These are phyloP conservation scores for Mesembryanthemum crystallinum DNA, from an alignment of 148 eudicot genomes.

Conservation along the genomic window DNA sequence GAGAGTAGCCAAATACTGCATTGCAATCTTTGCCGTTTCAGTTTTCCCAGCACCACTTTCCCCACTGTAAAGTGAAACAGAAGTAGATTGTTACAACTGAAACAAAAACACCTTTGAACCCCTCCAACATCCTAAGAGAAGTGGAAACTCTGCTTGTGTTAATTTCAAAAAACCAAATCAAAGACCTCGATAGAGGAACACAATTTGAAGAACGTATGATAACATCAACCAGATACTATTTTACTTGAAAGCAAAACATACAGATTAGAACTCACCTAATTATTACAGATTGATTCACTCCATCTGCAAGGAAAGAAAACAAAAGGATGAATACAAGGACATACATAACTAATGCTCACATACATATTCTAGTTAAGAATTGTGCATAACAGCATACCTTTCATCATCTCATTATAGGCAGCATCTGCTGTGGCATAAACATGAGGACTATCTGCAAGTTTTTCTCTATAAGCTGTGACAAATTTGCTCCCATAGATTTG, in stretches of 20 bases:
- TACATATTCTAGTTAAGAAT: background rate
- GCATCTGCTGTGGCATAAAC: constrained; percentile 71
- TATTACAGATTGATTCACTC: constrained; percentile 73
- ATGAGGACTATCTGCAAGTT: constrained; percentile 81
- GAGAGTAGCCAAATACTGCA: constrained; percentile 83
- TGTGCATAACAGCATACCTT: constrained; percentile 44
- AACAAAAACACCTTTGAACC: background rate
- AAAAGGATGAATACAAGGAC: constrained; percentile 2
- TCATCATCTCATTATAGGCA: constrained; percentile 80
- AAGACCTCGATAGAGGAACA: background rate
- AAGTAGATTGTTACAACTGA: background rate
- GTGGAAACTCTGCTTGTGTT: background rate
- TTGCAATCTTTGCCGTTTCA: constrained; percentile 87
- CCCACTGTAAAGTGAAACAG: constrained; percentile 52
- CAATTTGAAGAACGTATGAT: background rate
- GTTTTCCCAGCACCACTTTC: constrained; percentile 99
- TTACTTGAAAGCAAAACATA: background rate
- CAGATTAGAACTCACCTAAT: constrained; percentile 56
- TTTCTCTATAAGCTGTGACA: constrained; percentile 59
- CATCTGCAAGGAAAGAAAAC: constrained; percentile 58
- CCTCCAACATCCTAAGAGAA: background rate
- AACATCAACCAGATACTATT: background rate
- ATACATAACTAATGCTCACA: constrained; percentile 13
- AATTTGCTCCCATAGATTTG: constrained; percentile 58
- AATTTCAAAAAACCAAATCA: background rate